Evolutionary conservation across 2,329 filamentous ascomycete genomes (phyloP), one percentile per base, ranked within the genome.

Genomic region (Talaromyces funiculosus): DNA sequence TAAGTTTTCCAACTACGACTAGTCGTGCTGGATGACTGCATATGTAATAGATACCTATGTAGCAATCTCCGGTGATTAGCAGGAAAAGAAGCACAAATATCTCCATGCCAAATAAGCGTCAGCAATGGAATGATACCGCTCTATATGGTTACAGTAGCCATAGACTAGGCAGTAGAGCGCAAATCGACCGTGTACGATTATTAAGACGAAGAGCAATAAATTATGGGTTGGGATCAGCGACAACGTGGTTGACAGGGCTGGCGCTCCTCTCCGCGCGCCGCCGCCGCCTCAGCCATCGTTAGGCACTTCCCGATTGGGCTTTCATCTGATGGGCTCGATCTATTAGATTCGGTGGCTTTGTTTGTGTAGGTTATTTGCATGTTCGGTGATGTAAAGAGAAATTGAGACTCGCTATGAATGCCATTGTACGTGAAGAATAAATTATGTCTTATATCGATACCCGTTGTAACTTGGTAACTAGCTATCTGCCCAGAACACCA

Each of bases 161-260:
- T n/a, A n/a, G n/a, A n/a, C n/a, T n/a, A n/a, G n/a, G n/a, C n/a
- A n/a, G n/a, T 14, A 33, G 47, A 33, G 35, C 26, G 45, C 26
- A 51, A 31, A 31, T 31, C 10, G 26, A 33, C n/a, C 3, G 20
- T 22, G 29, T 51, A 31, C 4, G 29, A 26, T 47, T 35, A 9
- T n/a, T n/a, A n/a, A 49, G 12, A n/a, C 18, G 18, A 54, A n/a
- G 16, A 37, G 10, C 31, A 38, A 40, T 38, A 26, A 49, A 49
- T 40, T 47, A 56, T 38, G 33, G 53, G 40, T 55, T 42, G 42
- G 59, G 59, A 61, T 61, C 59, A 61, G 54, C 59, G 40, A 47
- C 53, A 61, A 61, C 59, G 59, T 61, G 59, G 59, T 61, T 57
- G 59, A 61, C 59, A 61, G 59, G 59, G 59, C 59, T 57, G 59